Conservation (phyloP, 2,329 filamentous ascomycete genomes). For the Leptographium wingfieldii region DNA sequence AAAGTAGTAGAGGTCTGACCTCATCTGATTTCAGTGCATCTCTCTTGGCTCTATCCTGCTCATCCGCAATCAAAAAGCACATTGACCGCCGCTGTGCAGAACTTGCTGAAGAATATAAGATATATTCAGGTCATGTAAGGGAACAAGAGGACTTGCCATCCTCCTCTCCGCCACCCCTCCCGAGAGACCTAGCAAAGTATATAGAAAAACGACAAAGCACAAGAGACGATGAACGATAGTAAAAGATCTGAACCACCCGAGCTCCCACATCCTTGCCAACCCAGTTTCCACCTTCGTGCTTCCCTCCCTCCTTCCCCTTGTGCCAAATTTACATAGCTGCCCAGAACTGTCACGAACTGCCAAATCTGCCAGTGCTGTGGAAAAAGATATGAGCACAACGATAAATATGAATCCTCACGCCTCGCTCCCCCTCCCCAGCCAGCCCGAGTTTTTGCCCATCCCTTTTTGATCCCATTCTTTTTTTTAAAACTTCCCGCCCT, state of each 20-base stretch:
- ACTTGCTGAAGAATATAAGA: not conserved
- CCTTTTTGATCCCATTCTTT: constrained; percentile 4
- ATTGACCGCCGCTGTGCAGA: not conserved
- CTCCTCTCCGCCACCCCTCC: not conserved
- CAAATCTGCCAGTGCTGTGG: constrained; percentile 1
- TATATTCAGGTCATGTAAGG: not conserved
- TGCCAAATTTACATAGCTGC: constrained; percentile 1
- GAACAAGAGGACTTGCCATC: not conserved
- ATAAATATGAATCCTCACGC: constrained; percentile 8
- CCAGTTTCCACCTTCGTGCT: not conserved
- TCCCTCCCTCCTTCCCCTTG: not conserved
- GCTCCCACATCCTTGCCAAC: not conserved
- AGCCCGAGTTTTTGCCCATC: constrained; percentile 2
- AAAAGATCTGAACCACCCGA: not conserved
- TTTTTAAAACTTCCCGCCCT: not conserved
- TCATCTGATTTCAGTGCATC: not conserved
- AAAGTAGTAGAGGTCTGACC: no score
- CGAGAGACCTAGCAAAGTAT: not conserved
- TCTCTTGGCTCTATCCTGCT: not conserved
- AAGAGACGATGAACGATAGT: not conserved
- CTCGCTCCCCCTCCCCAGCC: constrained; percentile 9
- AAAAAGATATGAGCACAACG: constrained; percentile 10
- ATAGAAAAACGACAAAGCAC: not conserved
- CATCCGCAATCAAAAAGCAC: not conserved
- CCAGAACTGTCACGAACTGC: not conserved